Evolutionary conservation across 2,329 filamentous ascomycete species (phyloP).

Genomic region (Neopestalotiopsis sp.): DNA sequence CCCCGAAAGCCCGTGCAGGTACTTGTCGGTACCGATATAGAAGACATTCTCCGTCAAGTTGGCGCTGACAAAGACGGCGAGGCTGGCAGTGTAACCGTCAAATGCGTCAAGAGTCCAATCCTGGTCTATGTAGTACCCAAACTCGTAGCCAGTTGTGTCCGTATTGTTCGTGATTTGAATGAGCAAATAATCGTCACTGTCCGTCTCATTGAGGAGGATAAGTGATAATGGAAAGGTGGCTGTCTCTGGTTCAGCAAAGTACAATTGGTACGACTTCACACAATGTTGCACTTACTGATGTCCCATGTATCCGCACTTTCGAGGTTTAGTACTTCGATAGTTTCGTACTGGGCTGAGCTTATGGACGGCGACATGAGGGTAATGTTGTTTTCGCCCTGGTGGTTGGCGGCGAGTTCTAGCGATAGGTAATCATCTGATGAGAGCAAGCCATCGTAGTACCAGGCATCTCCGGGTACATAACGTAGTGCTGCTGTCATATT

Average conservation of each 20-base stretch:
- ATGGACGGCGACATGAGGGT: slow-evolving; percentile 1
- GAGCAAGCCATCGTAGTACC: slow-evolving; percentile 29
- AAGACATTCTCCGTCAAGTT: slow-evolving; percentile 29
- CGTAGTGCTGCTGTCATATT: slow-evolving; percentile 27
- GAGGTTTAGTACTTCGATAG: background rate
- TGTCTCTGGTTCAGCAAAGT: background rate
- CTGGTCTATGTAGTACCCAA: slow-evolving; percentile 15
- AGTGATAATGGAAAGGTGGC: background rate
- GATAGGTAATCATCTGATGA: background rate
- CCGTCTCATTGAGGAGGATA: background rate
- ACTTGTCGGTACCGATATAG: slow-evolving; percentile 39
- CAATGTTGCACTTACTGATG: background rate
- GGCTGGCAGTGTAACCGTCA: slow-evolving; percentile 21
- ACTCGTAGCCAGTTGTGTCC: slow-evolving; percentile 25
- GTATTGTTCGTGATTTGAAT: slow-evolving; percentile 24
- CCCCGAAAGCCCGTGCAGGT: slow-evolving; percentile 28
- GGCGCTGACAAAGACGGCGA: slow-evolving; percentile 31
- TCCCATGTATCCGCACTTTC: background rate
- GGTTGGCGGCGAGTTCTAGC: background rate
- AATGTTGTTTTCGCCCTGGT: background rate
- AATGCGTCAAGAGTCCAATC: slow-evolving; percentile 22
- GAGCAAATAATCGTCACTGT: background rate
- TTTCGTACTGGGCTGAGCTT: background rate
- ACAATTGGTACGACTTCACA: background rate
- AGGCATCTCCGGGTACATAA: slow-evolving; percentile 28